These are phyloP conservation scores for Aureobasidium sp. DNA, from an alignment of 2,329 filamentous ascomycete species.

Conservation along the genomic window DNA sequence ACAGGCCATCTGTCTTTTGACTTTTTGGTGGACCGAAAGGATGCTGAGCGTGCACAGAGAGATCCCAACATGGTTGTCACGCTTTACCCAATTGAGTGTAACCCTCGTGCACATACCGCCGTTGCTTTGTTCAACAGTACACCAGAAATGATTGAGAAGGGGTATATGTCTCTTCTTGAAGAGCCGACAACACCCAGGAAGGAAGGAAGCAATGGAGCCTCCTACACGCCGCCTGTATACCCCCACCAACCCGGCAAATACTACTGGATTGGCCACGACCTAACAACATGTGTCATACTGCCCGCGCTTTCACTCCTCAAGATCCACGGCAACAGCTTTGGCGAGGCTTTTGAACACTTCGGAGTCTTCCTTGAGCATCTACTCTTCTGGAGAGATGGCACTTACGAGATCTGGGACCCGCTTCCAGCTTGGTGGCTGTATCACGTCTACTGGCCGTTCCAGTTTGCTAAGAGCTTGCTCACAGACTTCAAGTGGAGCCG, in stretches of 20 bases:
- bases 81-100: constrained; percentile 62
- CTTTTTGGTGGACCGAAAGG: constrained; percentile 52
- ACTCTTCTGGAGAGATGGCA: constrained; percentile 41
- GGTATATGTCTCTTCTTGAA: constrained; percentile 44
- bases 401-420: constrained; percentile 41
- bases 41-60: constrained; percentile 22
- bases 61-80: constrained; percentile 21
- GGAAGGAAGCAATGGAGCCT: constrained; percentile 17
- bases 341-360: constrained; percentile 21
- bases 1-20: constrained; percentile 68
- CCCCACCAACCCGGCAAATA: constrained; percentile 25
- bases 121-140: constrained; percentile 49
- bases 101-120: constrained; percentile 60
- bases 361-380: constrained; percentile 33
- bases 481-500: constrained; percentile 50
- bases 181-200: constrained; percentile 17
- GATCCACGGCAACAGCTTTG: constrained; percentile 18
- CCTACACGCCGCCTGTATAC: constrained; percentile 18
- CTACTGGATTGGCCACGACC: constrained; percentile 62
- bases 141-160: constrained; percentile 36
- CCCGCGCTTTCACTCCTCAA: constrained; percentile 36
- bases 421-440: constrained; percentile 44
- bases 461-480: constrained; percentile 40
- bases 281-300: constrained; percentile 44
- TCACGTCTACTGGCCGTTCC: constrained; percentile 44